Evolutionary conservation across 208 protist species (phyloP).

Genomic region (Wallacemonas rigidus): DNA sequence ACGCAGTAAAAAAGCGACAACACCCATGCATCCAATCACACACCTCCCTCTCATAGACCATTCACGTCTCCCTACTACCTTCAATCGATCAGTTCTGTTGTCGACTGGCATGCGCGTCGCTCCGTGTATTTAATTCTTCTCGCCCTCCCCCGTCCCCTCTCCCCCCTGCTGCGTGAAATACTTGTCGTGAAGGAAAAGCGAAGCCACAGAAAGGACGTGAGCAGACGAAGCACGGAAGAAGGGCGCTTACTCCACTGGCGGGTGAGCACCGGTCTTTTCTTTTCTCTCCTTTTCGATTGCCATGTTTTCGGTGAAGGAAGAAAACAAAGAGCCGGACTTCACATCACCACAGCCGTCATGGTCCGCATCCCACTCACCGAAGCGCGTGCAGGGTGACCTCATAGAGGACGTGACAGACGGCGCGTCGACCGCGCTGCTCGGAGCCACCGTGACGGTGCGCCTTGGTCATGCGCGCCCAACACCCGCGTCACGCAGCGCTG

Average conservation of each 20-base stretch:
- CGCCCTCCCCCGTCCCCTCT: no score
- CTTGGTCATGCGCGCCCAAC: neutral
- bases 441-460: conserved; percentile 31
- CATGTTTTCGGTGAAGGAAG: conserved; percentile 1
- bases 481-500: neutral
- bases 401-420: neutral
- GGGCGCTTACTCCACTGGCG: no score
- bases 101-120: no score
- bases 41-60: no score
- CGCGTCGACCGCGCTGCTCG: conserved; percentile 15
- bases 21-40: no score
- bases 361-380: neutral
- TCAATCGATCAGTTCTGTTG: no score
- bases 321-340: conserved; percentile 8
- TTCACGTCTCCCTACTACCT: no score
- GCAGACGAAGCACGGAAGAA: no score
- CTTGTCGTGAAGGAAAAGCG: no score
- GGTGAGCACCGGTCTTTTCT: neutral
- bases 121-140: no score
- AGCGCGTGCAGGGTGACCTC: neutral
- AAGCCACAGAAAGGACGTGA: no score
- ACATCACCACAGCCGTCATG: neutral
- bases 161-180: no score
- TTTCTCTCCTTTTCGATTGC: conserved; percentile 11
- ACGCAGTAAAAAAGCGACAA: neutral